Base-by-base conservation (phyloP, 495 filamentous ascomycete genomes). In the Xylaria cubensis region DNA sequence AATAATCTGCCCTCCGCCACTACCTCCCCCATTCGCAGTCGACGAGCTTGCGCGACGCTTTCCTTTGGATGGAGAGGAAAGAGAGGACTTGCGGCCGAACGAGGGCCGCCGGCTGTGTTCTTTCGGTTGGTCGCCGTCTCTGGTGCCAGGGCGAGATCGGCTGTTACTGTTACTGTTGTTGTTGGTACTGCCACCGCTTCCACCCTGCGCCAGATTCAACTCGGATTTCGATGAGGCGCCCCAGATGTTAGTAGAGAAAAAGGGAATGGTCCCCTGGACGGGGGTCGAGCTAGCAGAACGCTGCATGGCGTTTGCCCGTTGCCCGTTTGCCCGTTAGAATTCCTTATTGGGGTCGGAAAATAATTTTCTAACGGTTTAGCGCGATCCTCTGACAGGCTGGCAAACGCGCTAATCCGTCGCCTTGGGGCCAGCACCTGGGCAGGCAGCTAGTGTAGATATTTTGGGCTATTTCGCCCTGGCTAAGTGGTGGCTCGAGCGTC, bases 31-130 rank as follows among this genome's bases (percentile, higher is more conserved):
- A 76, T 78, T 75, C 55, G 80, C 72, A 24, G 75, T 39, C 17
- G 74, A 77, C 69, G 83, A 83, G 71, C 76, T 79, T 26, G 79
- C 74, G 58, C 81, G 83, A 44, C 79, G 82, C 65, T 81, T 82
- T 46, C 71, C 74, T 67, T 79, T 82, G 66, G 80, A 80, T 7
- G 74, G 75, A 56, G 80, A 78, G 13, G 82, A 79, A 70, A 86
- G 81, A 46, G 83, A 85, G 64, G 82, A 62, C 66, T 80, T 84
- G 71, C 80, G 80, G 53, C 79, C 77, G 73, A 84, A 84, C 48
- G 85, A 86, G 67, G 81, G 79, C 44, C 81, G 80, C 58, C 76
- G 73, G 68, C 74, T 76, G 71, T 83, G 83, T 53, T 86, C 83
- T 74, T 86, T 85, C 70, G 77, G 80, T 55, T 72, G 73, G 64